These are phyloP conservation scores for Picochlorum costavermella DNA, from an alignment of 139 green algal species.

Conservation along the genomic window DNA sequence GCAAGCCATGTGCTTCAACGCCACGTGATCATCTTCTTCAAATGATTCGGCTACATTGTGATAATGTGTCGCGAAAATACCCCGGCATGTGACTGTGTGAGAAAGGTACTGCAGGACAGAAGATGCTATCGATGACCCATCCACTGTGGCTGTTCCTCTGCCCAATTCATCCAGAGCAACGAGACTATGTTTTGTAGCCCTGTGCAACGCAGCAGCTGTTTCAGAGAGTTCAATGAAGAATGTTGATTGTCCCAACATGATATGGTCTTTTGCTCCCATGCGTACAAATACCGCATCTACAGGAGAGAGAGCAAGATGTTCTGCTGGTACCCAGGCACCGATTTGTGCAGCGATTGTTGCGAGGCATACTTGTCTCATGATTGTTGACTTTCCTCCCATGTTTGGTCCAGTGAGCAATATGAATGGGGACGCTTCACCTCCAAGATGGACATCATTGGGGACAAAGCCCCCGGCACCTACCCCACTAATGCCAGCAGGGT, in stretches of 20 bases:
- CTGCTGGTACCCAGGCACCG: slow-evolving; percentile 81
- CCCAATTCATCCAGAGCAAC: slow-evolving; percentile 96
- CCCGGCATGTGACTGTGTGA: slow-evolving; percentile 44
- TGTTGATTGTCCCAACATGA: slow-evolving; percentile 89
- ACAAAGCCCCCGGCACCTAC: slow-evolving; percentile 68
- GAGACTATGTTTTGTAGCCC: slow-evolving; percentile 46
- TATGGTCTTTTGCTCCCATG: slow-evolving; percentile 87
- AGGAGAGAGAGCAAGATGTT: slow-evolving; percentile 60
- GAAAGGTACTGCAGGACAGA: slow-evolving; percentile 81
- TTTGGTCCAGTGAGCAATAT: slow-evolving; percentile 88
- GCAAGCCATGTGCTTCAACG: slow-evolving; percentile 84
- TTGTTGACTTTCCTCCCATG: slow-evolving; percentile 96
- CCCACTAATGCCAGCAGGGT: slow-evolving; percentile 62
- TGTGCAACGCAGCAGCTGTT: slow-evolving; percentile 76
- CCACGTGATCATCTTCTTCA: slow-evolving; percentile 42
- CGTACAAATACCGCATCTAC: slow-evolving; percentile 89
- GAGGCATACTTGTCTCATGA: slow-evolving; percentile 88
- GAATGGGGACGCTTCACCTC: slow-evolving; percentile 42
- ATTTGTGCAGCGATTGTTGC: slow-evolving; percentile 78
- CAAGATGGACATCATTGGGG: slow-evolving; percentile 87
- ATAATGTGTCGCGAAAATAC: slow-evolving; percentile 98
- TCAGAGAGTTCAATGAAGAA: slow-evolving; percentile 96
- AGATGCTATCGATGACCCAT: slow-evolving; percentile 88
- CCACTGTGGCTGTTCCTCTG: slow-evolving; percentile 88
- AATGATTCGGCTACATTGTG: slow-evolving; percentile 63